Base-by-base conservation (phyloP, 305 asterid species). In the Fraxinus albicans region DNA sequence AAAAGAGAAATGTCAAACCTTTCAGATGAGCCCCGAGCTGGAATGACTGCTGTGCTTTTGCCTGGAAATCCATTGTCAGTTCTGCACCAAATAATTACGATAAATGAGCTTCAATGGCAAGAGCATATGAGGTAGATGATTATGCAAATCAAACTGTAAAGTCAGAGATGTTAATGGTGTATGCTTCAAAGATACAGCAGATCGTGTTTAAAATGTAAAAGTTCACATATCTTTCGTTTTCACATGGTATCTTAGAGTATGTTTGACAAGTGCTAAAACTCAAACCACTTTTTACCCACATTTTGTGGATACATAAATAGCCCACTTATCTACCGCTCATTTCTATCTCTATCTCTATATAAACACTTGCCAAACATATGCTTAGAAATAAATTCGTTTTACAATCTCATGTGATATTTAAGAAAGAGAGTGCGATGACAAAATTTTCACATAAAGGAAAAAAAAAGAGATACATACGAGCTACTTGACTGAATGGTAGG, bases 11-110 rank as follows among this genome's bases (percentile, higher is more conserved):
- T 69, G 40, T 5, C 79, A 85, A 47, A 97, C 99, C 99, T 94
- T 84, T 92, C 96, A 36, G 98, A 89, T 74, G 95, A 88, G 85
- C 82, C 86, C 34, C 83, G 91, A 85, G 92, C 58, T 15, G 95
- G 86, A 83, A 92, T 78, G 80, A 92, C 79, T 69, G 94, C 81
- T 27, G 87, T 82, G 86, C 92, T 93, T 90, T 85, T 93, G 78
- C 94, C 93, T 73, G 92, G 89, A 65, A 87, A 86, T 75, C 92
- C 91, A 88, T 10, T 85, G 79, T 93, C 97, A 80, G 80, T 80
- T 77, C 98, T 94, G 93, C 87, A 90, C 33, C 73, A 84, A 80
- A 69, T 10, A 79, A 50, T 77, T 81, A 33, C 55, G 60, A 77
- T 76, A 8, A 55, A 5, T 23, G 36, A 77, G 44, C 40, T 58